Base-by-base conservation (phyloP, 148 eudicot genomes). In the Limonium bicolor region DNA sequence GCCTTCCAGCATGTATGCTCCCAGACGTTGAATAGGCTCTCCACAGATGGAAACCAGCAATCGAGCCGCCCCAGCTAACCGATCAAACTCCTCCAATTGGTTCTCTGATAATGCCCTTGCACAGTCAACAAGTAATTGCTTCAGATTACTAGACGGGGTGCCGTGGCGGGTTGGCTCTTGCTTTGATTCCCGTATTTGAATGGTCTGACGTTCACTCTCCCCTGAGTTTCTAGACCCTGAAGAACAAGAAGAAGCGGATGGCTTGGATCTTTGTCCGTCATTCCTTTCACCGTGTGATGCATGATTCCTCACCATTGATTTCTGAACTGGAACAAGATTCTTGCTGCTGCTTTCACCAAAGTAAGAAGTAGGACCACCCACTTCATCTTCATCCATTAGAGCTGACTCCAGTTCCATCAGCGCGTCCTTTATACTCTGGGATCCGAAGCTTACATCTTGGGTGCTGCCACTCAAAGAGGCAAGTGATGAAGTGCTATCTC, bases 1-100 rank as follows among this genome's bases (percentile, higher is more conserved):
- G 27, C 96, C 82, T 62, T 87, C 96, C 6, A 87, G 55, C 80
- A 87, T 69, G 64, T 87, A 87, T 5, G 96, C 94, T 10, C 94
- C 90, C 3, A 87, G 86, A 29, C 96, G 88, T 64, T 87, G 94
- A 27, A 87, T 65, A 6, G 96, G 96, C 17, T 79, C 88, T 8
- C 96, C 96, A 0, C 62, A 59, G 13, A 87, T 70, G 0, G 96
- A 87, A 36, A 87, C 96, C 29, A 42, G 51, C 6, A 40, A 46
- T 28, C 77, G 60, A 20, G 88, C 82, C 4, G 29, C 53, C 22
- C 65, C 69, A 4, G 64, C 70, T 48, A 82, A 58, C 27, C 34
- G 58, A 16, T 78, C 85, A 36, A 87, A 87, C 41, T 78, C 88
- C 0, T 66, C 64, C 4, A 66, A n/a, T 41, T 64, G 59, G 27